Base-by-base conservation (phyloP, 345 rosid species). In the Odontarrhena argentea region DNA sequence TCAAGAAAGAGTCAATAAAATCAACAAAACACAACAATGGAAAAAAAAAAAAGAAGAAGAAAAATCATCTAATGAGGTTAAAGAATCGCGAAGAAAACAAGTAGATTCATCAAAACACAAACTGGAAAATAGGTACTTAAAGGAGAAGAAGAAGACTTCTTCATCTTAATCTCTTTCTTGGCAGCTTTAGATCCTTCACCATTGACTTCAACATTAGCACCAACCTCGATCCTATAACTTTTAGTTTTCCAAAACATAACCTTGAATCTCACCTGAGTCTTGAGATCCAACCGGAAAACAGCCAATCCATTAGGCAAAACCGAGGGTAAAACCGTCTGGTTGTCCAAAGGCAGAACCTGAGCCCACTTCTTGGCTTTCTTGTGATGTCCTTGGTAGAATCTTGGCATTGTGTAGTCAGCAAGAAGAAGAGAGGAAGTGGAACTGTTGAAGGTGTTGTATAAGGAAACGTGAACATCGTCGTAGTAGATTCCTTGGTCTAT, bases 181-280 rank as follows among this genome's bases (percentile, higher is more conserved):
- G 54, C 0, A 60, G 43, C 66, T 62, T 71, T 77, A 9, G 48
- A n/a, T 2, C 87, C 88, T 7, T 65, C 22, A 18, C 22, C 22
- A 18, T 18, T 18, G 22, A 18, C 22, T 18, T 18, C 22, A 18
- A 18, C 22, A 18, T 18, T 18, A 18, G 22, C 22, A 18, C 22
- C 22, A 18, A 18, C 22, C 22, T 18, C 22, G 22, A 93, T 64
- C 55, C 5, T 49, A 1, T 73, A 38, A 67, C 86, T 81, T 77
- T 78, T 84, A 0, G 96, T 93, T 67, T 71, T 76, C 87, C 86
- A 87, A 1, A 68, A 54, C 28, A 84, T 3, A 71, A 84, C 79
- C 87, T 82, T 86, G 78, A 79, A 87, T 64, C 88, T 85, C 66
- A 90, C 88, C 10, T 58, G 37, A 18, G 94, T 86, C 25, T 55